phyloP scores from a whole-genome alignment of 2,329 filamentous ascomycete species.

The Bipolaris sorokiniana region DNA sequence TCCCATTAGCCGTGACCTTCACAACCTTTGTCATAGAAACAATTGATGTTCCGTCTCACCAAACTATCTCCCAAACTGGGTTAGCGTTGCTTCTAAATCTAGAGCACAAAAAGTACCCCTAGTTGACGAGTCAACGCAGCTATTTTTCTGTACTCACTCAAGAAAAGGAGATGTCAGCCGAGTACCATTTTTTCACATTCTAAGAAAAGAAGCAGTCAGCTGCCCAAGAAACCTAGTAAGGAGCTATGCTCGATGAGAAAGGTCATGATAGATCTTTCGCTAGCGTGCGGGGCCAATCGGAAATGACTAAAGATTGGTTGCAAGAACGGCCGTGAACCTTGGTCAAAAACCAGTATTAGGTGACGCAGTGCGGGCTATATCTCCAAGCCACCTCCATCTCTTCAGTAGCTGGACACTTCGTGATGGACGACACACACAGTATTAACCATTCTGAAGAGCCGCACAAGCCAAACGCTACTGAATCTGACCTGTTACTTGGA shows the following conservation, averaged over 20 bases:
- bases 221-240: not conserved
- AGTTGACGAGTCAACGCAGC: not conserved
- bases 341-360: not conserved
- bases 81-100: not conserved
- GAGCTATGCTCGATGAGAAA: not conserved
- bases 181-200: not conserved
- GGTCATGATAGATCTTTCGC: not conserved
- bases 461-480: constrained; percentile 23
- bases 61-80: not conserved
- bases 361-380: not conserved
- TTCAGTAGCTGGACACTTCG: not conserved
- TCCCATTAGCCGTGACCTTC: not conserved
- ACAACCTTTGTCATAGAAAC: not conserved
- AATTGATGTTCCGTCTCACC: not conserved
- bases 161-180: not conserved
- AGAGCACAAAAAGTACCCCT: not conserved
- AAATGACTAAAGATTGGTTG: not conserved
- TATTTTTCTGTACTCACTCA: not conserved
- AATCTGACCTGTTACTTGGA: constrained; percentile 37
- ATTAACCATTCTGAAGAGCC: constrained; percentile 8
- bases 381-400: not conserved
- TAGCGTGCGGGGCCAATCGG: constrained; percentile 4
- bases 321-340: not conserved
- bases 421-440: constrained; percentile 3
- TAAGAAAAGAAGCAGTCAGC: not conserved